phyloP scores from a whole-genome alignment of 306 rosid genomes.

The Inga leiocalycina region DNA sequence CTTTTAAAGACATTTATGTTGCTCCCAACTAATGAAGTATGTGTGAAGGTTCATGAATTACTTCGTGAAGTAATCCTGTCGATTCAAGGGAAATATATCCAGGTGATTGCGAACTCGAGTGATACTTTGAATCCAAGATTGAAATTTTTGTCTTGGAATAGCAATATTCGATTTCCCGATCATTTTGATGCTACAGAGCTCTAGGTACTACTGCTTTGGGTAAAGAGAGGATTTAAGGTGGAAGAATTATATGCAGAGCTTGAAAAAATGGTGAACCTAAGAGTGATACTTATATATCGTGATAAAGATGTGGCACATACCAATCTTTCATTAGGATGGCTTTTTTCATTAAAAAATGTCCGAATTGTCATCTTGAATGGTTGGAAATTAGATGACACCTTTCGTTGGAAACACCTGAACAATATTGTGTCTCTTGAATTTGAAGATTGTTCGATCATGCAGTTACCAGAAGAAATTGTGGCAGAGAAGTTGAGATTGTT shows the following conservation, averaged over 20 bases:
- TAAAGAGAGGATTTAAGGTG: background rate
- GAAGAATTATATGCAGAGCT: background rate
- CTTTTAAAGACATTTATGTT: no score
- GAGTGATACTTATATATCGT: background rate
- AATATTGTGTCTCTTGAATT: background rate
- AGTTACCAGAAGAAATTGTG: background rate
- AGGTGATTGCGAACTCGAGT: background rate
- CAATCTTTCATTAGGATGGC: background rate
- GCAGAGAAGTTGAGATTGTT: conserved; percentile 20
- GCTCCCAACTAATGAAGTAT: no score
- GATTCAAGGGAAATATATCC: background rate
- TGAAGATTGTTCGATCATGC: background rate
- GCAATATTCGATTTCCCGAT: background rate
- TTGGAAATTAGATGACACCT: background rate
- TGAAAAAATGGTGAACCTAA: background rate
- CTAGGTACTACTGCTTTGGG: background rate
- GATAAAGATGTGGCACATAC: background rate
- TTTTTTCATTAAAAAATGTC: background rate
- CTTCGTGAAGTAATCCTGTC: background rate
- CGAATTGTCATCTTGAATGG: no score
- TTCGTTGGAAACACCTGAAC: background rate
- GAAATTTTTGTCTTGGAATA: conserved; percentile 10
- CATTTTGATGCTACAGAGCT: conserved; percentile 11
- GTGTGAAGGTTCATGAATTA: no score
- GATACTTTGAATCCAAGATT: background rate